Base-by-base conservation (phyloP, 2,329 filamentous ascomycete genomes). In the Cordyceps fumosorosea region DNA sequence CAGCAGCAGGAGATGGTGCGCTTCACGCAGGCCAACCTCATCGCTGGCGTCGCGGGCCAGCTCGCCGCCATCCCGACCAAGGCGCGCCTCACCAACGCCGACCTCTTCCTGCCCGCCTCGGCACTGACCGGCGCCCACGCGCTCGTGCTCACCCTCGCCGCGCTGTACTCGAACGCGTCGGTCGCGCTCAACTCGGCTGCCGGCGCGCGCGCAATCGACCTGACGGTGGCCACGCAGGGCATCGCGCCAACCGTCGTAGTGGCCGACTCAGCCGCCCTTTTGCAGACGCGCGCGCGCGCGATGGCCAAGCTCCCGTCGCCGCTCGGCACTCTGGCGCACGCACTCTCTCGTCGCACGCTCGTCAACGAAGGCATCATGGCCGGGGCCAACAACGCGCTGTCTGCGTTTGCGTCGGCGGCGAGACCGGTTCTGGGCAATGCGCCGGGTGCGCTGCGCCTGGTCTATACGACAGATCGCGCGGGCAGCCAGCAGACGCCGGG, bases 151-250 rank as follows among this genome's bases (percentile, higher is more conserved):
- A 91, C 91, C 0, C 81, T 99, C 62, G 86, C 89, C 1, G 92
- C 93, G 0, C 82, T 99, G 10, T 96, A 87, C 75, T 89, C 86
- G 24, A 95, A 96, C 72, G 83, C 91, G 20, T 95, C 91, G 0
- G 77, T 99, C 22, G 91, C 92, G 29, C 83, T 99, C 69, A 98
- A 91, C 76, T 95, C 92, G 0, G 92, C 96, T 29, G 89, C 92
- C 18, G 89, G 89, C 7, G n/a, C 48, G 3, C 82, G 84, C 42
- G 84, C 84, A 12, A 81, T 89, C 14, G 86, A 95, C 70, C 81
- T 98, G 44, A 78, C 81, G 20, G 76, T 92, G 24, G 91, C 91
- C 24, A 89, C 89, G 24, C 84, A 86, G 63, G 86, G 87, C 53
- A 80, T 96, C 45, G 84, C 89, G 0, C 93, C 93, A 1, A 97